A percentile compares a stretch with the other conserved stretches of the same genome.
phyloP scores from a whole-genome alignment of 495 filamentous ascomycete species.

The Neurospora sp. region DNA sequence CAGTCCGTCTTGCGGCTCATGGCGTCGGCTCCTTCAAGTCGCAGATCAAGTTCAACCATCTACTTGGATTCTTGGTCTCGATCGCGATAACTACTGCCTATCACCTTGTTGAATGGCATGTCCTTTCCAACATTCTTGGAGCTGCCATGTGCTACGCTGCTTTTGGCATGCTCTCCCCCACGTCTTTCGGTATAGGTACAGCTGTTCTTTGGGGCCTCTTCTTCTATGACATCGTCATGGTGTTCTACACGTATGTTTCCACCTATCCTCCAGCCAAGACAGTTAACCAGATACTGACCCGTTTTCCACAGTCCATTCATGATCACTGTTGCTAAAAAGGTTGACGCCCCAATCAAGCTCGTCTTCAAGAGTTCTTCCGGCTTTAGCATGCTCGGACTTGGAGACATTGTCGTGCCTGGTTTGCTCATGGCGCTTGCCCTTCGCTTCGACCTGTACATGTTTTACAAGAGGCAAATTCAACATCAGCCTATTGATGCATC shows the following conservation, averaged over 20 bases:
- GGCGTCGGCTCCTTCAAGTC: constrained; percentile 25
- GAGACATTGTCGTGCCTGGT: constrained; percentile 90
- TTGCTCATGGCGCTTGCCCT: constrained; percentile 83
- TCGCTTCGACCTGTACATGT: constrained; percentile 79
- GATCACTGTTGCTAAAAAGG: constrained; percentile 83
- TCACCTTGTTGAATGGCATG: constrained; percentile 58
- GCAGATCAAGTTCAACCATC: constrained; percentile 26
- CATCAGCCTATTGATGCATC: constrained; percentile 27
- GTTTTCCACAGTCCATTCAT: constrained; percentile 54
- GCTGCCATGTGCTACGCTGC: constrained; percentile 77
- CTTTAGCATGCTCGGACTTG: constrained; percentile 80
- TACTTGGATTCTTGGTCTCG: constrained; percentile 52
- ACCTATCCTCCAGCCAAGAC: background rate
- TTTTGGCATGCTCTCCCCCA: constrained; percentile 79
- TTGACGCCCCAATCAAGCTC: constrained; percentile 92
- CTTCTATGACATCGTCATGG: constrained; percentile 92
- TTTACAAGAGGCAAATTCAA: constrained; percentile 49
- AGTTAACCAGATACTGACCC: constrained; percentile 8
- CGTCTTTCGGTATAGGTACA: constrained; percentile 74
- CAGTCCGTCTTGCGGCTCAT: constrained; percentile 31
- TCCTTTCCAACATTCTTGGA: constrained; percentile 77
- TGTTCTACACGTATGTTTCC: constrained; percentile 72
- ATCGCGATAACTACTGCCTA: constrained; percentile 53
- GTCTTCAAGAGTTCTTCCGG: constrained; percentile 63
- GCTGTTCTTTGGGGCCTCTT: constrained; percentile 72